phyloP scores from a whole-genome alignment of 306 rosid genomes.

The Boehmeria nivea region DNA sequence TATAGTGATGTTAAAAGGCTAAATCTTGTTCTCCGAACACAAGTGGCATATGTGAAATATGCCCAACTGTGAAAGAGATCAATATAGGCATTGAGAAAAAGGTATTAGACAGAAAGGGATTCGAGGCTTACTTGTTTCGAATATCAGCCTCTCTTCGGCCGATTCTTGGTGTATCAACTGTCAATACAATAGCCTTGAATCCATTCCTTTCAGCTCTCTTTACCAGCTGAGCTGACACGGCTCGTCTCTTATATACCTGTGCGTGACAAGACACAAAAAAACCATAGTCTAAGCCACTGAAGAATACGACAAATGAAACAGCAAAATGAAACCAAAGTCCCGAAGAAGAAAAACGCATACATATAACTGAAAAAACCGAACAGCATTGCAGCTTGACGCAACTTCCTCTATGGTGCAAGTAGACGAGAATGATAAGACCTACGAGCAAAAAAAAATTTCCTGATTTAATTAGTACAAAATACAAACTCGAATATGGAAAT shows the following conservation, averaged over 20 bases:
- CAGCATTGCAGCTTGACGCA: constrained; percentile 64
- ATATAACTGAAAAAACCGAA: constrained; percentile 70
- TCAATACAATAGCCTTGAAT: constrained; percentile 56
- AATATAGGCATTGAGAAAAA: background rate
- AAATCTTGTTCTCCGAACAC: too few species aligned
- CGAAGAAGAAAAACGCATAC: constrained; percentile 19
- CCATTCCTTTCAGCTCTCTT: constrained; percentile 56
- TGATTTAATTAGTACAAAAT: background rate
- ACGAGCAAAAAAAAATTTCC: background rate
- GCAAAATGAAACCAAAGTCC: background rate
- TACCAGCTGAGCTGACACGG: constrained; percentile 38
- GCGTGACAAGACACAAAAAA: background rate
- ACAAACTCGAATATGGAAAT: background rate
- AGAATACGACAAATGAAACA: background rate
- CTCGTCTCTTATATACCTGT: constrained; percentile 52
- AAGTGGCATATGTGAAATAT: too few species aligned
- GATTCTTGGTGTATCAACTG: constrained; percentile 48
- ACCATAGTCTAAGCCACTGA: background rate
- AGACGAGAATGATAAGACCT: constrained; percentile 45
- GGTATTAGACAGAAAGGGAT: background rate
- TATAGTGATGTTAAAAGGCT: background rate
- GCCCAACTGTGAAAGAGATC: too few species aligned
- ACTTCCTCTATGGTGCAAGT: constrained; percentile 59
- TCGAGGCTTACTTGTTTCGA: constrained; percentile 41
- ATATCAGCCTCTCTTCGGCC: constrained; percentile 76